These are phyloP conservation scores for Eucalyptus curtisii DNA, from an alignment of 345 rosid species.

Conservation along the genomic window DNA sequence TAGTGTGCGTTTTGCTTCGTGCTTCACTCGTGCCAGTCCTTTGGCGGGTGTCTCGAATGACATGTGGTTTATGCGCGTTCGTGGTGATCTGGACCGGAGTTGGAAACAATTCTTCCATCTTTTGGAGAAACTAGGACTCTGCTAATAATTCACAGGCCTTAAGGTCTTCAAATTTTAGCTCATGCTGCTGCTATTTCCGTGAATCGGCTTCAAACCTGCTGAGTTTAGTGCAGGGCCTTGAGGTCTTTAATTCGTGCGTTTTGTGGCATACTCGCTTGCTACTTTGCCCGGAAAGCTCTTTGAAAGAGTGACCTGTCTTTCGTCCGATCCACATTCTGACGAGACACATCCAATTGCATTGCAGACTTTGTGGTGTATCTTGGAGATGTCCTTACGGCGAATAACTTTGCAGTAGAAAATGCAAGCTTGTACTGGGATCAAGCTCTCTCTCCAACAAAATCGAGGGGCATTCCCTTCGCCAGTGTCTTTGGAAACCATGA, in stretches of 20 bases:
- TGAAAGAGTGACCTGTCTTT: background rate
- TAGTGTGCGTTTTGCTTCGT: background rate
- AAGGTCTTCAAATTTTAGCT: background rate
- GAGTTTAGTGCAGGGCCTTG: background rate
- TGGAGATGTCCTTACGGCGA: conserved; percentile 84
- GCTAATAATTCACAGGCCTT: background rate
- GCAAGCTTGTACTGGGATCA: conserved; percentile 76
- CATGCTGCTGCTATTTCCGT: background rate
- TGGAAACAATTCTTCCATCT: background rate
- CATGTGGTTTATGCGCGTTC: background rate
- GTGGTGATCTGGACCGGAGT: background rate
- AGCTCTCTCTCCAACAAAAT: conserved; percentile 68
- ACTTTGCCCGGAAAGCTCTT: background rate
- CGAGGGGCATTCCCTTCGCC: conserved; percentile 60
- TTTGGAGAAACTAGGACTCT: background rate
- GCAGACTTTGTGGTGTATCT: conserved; percentile 80
- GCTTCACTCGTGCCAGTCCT: background rate
- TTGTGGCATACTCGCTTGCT: background rate
- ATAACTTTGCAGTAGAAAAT: conserved; percentile 54
- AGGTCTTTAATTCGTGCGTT: background rate
- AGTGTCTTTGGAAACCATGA: conserved; percentile 85
- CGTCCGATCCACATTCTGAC: background rate
- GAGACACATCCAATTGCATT: background rate
- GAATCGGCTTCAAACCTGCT: background rate
- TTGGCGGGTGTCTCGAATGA: background rate